A percentile compares a stretch with the other conserved stretches of the same genome.
Conservation (phyloP, 805 yeast genomes). For the Myxozyma nipponensis region DNA sequence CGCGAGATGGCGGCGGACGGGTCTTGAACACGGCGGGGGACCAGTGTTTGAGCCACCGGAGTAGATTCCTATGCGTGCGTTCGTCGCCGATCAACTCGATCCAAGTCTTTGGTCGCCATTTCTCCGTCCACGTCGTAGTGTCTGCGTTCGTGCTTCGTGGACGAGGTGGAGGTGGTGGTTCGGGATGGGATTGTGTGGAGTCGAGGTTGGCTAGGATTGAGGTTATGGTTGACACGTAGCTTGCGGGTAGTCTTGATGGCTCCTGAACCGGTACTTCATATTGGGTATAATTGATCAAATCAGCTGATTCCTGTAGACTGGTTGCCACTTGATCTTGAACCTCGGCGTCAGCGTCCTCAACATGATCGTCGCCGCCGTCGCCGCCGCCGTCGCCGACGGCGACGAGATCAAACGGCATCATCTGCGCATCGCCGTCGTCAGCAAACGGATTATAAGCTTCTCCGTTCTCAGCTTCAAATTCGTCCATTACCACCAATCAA, state of each 20-base stretch:
- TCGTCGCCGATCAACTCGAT: constrained; percentile 70
- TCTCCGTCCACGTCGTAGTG: constrained; percentile 62
- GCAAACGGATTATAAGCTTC: too few species aligned
- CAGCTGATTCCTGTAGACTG: too few species aligned
- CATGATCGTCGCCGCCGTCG: not conserved
- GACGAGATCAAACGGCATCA: not conserved
- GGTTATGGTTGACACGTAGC: too few species aligned
- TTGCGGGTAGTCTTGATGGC: too few species aligned
- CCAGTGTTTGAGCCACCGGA: constrained; percentile 69
- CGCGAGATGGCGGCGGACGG: constrained; percentile 21
- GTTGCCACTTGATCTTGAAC: not conserved
- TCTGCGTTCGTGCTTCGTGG: too few species aligned
- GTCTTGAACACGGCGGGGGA: constrained; percentile 53
- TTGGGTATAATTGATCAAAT: too few species aligned
- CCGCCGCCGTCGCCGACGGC: not conserved
- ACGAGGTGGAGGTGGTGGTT: too few species aligned
- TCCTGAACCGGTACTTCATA: too few species aligned
- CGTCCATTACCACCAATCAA: not conserved
- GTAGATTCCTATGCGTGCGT: constrained; percentile 52
- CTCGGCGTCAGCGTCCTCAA: not conserved
- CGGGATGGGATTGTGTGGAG: too few species aligned
- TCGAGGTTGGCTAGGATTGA: too few species aligned
- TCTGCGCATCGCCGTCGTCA: too few species aligned
- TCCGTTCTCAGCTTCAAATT: not conserved
- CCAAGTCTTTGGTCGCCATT: constrained; percentile 63